Evolutionary conservation across 2,329 filamentous ascomycete genomes (phyloP), one percentile per base, ranked within the genome.

Genomic region (Ophiostoma montium): DNA sequence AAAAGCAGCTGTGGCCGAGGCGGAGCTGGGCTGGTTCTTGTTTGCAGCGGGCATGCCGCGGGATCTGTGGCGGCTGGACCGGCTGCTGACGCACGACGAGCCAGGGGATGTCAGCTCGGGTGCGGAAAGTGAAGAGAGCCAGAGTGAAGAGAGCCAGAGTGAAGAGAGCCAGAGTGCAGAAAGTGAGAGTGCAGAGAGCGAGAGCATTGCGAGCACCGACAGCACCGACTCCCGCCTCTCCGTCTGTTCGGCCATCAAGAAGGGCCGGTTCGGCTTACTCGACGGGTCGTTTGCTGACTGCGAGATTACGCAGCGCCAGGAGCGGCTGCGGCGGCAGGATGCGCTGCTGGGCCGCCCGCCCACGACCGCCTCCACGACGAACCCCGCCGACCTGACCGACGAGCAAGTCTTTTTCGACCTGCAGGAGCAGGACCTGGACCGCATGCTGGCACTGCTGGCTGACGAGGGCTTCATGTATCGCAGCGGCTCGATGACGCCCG

Each of bases 321-420:
- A 49, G 16, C 3, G 13, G 12, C 42, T 31, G 21, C 50, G 47
- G 15, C 32, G 47, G 8, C 46, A 51, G 39, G 47, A 42, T 9
- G 15, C n/a, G 13, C 47, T n/a, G n/a, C n/a, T n/a, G n/a, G n/a
- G n/a, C n/a, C n/a, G n/a, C n/a, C n/a, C n/a, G n/a, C n/a, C n/a
- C n/a, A n/a, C n/a, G n/a, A n/a, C n/a, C n/a, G n/a, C n/a, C n/a
- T n/a, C n/a, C n/a, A n/a, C n/a, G n/a, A n/a, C n/a, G n/a, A n/a
- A n/a, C n/a, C n/a, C 41, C 7, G 35, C n/a, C 4, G 35, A 23
- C 23, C 38, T 45, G 16, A 9, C 15, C 18, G 48, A 49, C 19
- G 50, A 50, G 13, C 45, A 48, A 3, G 41, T 52, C 30, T 51
- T 53, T 30, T 55, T 55, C 35, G 6, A 47, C 9, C 46, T 55